Evolutionary conservation across 228 moss, liverwort and hornwort species (phyloP).

Genomic region (Sphagnum fallax): DNA sequence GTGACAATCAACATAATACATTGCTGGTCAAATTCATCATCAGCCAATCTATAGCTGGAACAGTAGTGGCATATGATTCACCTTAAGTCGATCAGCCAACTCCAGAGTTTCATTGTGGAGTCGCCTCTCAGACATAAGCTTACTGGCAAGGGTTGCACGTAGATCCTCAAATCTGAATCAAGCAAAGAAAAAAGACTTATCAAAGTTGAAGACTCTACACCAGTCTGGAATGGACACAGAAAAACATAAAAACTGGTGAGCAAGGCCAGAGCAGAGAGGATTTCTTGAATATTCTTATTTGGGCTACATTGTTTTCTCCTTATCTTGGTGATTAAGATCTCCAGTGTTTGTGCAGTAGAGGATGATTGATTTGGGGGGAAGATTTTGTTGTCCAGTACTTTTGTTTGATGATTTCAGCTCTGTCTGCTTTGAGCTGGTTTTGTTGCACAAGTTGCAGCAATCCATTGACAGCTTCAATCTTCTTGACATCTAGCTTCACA

Average conservation of each 20-base stretch:
- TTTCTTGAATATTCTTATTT: too few relatives aligned
- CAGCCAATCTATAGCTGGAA: background rate
- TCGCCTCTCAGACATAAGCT: constrained; percentile 19
- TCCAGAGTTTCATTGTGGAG: constrained; percentile 11
- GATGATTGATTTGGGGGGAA: background rate
- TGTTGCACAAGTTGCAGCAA: constrained; percentile 28
- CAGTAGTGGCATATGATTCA: background rate
- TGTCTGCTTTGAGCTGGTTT: constrained; percentile 27
- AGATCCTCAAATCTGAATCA: constrained; percentile 31
- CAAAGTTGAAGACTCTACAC: background rate
- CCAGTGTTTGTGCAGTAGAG: background rate
- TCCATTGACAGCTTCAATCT: constrained; percentile 31
- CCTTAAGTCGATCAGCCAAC: constrained; percentile 36
- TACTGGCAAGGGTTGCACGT: constrained; percentile 20
- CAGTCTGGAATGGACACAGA: background rate
- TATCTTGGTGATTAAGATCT: background rate
- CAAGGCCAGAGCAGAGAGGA: too few relatives aligned
- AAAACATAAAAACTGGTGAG: background rate
- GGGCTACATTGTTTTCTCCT: too few relatives aligned
- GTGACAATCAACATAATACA: background rate
- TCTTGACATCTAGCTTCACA: constrained; percentile 19
- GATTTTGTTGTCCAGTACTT: constrained; percentile 12
- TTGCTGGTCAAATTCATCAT: background rate
- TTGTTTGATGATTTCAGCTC: constrained; percentile 9
- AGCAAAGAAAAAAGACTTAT: background rate